Percentiles rank a stretch among this genome's conserved stretches.
Evolutionary conservation across 1,139 yeast species (phyloP).

Genomic region (Insectozyma bohioensis): DNA sequence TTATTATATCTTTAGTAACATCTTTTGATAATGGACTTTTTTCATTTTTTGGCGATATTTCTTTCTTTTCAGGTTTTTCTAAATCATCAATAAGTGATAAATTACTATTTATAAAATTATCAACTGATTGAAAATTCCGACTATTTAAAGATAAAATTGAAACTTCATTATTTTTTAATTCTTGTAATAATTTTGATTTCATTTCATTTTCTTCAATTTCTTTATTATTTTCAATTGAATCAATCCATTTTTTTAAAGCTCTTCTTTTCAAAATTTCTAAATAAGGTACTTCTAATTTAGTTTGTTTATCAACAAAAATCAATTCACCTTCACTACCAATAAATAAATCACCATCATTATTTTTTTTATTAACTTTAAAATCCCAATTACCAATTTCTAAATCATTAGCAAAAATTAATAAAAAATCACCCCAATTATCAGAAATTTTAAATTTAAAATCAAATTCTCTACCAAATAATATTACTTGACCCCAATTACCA

Average conservation of each 20-base stretch:
- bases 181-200: conserved; percentile 19
- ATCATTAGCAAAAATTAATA: conserved; percentile 79
- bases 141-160: conserved; percentile 19
- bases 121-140: conserved; percentile 23
- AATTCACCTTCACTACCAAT: conserved; percentile 71
- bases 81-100: conserved; percentile 18
- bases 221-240: conserved; percentile 18
- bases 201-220: conserved; percentile 18
- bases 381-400: conserved; percentile 76
- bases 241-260: conserved; percentile 33
- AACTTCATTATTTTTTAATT: conserved; percentile 22
- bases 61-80: conserved; percentile 3
- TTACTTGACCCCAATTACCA: conserved; percentile 71
- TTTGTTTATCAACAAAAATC: conserved; percentile 53
- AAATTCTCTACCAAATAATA: conserved; percentile 85
- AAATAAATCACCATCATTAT: conserved; percentile 51
- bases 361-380: conserved; percentile 50
- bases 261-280: conserved; percentile 56
- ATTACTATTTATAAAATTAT: conserved; percentile 29
- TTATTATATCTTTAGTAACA: conserved; percentile 10
- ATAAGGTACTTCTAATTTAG: conserved; percentile 55
- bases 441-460: conserved; percentile 81
- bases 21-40: conserved; percentile 15
- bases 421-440: conserved; percentile 81
- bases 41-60: background rate